Evolutionary conservation across 2,329 filamentous ascomycete genomes (phyloP).

Genomic region (Sordariomycetes sp.): DNA sequence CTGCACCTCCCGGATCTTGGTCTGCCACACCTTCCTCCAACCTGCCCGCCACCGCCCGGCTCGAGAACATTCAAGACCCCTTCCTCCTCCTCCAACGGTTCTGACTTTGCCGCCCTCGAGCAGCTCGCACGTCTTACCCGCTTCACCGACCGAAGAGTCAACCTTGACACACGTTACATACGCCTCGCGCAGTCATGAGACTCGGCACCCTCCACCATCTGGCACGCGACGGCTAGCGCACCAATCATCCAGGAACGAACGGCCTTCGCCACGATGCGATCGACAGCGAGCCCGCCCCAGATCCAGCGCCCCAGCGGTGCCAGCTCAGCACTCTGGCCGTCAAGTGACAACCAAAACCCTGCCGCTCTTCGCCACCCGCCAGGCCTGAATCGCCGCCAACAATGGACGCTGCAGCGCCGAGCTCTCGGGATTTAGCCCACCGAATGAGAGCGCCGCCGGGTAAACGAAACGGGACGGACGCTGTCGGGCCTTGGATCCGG

Average conservation of each 20-base stretch:
- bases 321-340: neutral
- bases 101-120: neutral
- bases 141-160: neutral
- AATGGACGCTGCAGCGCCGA: no score
- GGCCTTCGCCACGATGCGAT: neutral
- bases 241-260: neutral
- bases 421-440: no score
- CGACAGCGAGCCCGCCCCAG: neutral
- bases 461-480: no score
- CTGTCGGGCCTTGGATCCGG: no score
- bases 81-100: neutral
- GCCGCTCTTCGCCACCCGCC: neutral
- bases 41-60: no score
- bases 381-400: no score
- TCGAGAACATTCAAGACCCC: neutral
- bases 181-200: neutral
- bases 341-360: neutral
- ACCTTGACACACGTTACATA: neutral
- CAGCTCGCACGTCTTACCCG: neutral
- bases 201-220: neutral
- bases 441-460: no score
- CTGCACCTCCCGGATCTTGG: no score
- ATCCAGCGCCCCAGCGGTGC: neutral
- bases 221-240: neutral
- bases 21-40: no score